Conservation (phyloP, 768 basidiomycete genomes). For the Tylopilus rubrobrunneus region DNA sequence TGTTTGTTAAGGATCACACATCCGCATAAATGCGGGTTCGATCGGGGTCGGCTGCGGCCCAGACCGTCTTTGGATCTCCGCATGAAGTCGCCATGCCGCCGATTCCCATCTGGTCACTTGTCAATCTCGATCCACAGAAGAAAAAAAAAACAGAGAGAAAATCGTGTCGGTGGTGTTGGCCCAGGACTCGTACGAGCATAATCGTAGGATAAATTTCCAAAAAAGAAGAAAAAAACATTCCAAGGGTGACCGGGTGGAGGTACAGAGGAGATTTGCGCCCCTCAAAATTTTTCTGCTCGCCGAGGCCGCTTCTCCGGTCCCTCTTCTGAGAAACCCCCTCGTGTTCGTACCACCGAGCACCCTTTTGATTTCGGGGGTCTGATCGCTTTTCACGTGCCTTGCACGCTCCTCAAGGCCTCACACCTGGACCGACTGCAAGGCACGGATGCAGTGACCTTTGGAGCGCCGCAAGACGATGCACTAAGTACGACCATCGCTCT, state of each 20-base stretch:
- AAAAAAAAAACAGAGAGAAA: not conserved
- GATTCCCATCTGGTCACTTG: constrained; percentile 19
- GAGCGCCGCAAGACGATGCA: constrained; percentile 7
- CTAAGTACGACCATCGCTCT: constrained; percentile 1
- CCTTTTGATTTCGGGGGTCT: constrained; percentile 26
- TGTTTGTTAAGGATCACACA: constrained; percentile 33
- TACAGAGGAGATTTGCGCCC: constrained; percentile 1
- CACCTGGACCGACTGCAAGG: constrained; percentile 25
- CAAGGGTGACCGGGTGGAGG: not conserved
- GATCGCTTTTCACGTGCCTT: constrained; percentile 28
- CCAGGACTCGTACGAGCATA: too few relatives aligned
- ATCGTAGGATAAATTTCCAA: too few relatives aligned
- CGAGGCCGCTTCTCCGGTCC: not conserved
- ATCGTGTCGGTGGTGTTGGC: too few relatives aligned
- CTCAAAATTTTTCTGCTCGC: not conserved
- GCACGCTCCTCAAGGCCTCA: constrained; percentile 7
- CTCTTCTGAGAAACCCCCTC: constrained; percentile 22
- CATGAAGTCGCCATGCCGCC: constrained; percentile 26
- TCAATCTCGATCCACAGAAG: constrained; percentile 18
- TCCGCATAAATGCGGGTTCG: constrained; percentile 34
- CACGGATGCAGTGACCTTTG: constrained; percentile 15
- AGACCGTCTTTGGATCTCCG: constrained; percentile 35
- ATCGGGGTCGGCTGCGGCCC: constrained; percentile 37
- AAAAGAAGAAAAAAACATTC: too few relatives aligned
- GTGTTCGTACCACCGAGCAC: constrained; percentile 23